Evolutionary conservation across 2,329 filamentous ascomycete genomes (phyloP).

Genomic region (Paracorniculantispora psalliotae): DNA sequence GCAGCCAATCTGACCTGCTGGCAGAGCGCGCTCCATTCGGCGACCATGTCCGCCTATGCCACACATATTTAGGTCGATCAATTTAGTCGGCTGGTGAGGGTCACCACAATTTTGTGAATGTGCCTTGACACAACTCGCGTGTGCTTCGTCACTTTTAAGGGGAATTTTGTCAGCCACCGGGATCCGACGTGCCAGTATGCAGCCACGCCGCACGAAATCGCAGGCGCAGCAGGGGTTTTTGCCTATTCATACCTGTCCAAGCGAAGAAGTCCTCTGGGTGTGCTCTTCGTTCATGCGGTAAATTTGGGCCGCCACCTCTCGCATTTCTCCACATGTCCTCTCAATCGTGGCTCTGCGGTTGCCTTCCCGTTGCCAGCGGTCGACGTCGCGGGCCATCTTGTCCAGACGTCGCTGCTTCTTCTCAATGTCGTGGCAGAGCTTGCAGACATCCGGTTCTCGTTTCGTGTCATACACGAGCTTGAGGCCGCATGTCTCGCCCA

Average conservation of each 20-base stretch:
- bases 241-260: conserved; percentile 27
- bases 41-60: conserved; percentile 4
- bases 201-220: not conserved
- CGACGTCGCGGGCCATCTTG: conserved; percentile 70
- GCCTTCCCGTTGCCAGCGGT: conserved; percentile 72
- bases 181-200: not conserved
- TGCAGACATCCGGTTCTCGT: conserved; percentile 62
- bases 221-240: not conserved
- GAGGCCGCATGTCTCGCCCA: conserved; percentile 92
- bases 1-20: conserved; percentile 12
- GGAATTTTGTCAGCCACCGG: conserved; percentile 7
- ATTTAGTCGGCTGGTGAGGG: conserved; percentile 10
- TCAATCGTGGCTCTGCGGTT: conserved; percentile 70
- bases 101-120: conserved; percentile 10
- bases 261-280: conserved; percentile 27
- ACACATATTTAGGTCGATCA: conserved; percentile 10
- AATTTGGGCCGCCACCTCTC: conserved; percentile 58
- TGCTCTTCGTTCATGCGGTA: conserved; percentile 40
- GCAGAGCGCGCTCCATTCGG: conserved; percentile 9
- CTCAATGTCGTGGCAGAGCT: conserved; percentile 82
- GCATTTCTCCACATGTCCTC: conserved; percentile 64
- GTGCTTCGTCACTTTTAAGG: not conserved
- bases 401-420: conserved; percentile 72
- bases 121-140: conserved; percentile 1
- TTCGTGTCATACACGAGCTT: conserved; percentile 78